Conservation (phyloP, 352 stramenopile species). For the Phytophthora europaea region DNA sequence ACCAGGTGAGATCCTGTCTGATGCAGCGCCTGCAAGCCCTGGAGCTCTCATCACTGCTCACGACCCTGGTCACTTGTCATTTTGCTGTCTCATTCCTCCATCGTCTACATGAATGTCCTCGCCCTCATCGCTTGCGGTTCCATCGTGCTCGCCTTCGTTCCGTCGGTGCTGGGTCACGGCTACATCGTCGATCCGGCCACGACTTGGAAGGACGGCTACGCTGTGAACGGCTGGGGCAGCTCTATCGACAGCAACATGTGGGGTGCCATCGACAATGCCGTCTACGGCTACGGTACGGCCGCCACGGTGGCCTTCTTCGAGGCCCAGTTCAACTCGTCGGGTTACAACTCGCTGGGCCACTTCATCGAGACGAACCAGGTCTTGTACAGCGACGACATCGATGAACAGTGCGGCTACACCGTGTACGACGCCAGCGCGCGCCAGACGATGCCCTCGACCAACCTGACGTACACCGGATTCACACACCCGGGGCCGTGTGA, state of each 20-base stretch:
- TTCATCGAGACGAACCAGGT: slow-evolving; percentile 57
- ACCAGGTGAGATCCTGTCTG: slow-evolving; percentile 10
- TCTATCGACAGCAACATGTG: slow-evolving; percentile 56
- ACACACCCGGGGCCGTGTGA: slow-evolving; percentile 65
- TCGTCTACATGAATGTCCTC: slow-evolving; percentile 33
- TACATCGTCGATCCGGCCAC: slow-evolving; percentile 55
- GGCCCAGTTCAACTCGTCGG: slow-evolving; percentile 46
- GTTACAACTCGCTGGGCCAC: slow-evolving; percentile 56
- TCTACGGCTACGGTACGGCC: slow-evolving; percentile 51
- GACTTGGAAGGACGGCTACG: slow-evolving; percentile 52
- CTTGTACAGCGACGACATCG: slow-evolving; percentile 46
- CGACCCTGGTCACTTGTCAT: slow-evolving; percentile 2
- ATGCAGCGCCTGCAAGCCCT: not conserved
- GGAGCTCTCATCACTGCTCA: not conserved
- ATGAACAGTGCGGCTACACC: slow-evolving; percentile 52
- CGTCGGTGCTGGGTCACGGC: slow-evolving; percentile 29
- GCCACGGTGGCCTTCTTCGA: slow-evolving; percentile 52
- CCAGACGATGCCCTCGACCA: slow-evolving; percentile 40
- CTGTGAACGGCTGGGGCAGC: slow-evolving; percentile 53
- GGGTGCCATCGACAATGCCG: slow-evolving; percentile 45
- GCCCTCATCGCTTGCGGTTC: slow-evolving; percentile 15
- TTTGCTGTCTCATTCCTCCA: slow-evolving; percentile 25
- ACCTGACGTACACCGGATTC: slow-evolving; percentile 59
- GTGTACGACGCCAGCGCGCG: slow-evolving; percentile 40
- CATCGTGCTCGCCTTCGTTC: slow-evolving; percentile 16